phyloP scores from a whole-genome alignment of 257 asterid genomes.

The Solanum medicagineum region DNA sequence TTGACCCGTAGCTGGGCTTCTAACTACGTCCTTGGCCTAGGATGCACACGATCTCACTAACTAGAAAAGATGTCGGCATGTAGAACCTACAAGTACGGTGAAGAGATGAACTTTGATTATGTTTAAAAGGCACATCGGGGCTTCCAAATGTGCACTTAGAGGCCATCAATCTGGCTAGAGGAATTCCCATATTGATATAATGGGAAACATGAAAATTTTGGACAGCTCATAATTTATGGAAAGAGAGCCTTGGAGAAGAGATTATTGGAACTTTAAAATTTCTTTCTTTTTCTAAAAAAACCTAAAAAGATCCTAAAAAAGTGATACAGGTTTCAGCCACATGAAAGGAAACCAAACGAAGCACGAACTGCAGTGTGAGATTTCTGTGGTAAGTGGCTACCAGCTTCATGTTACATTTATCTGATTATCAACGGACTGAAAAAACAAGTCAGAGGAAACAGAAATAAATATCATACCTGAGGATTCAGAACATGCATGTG shows the following conservation, averaged over 20 bases:
- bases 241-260: not conserved
- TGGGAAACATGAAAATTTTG: not conserved
- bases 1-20: not conserved
- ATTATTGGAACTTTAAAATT: not conserved
- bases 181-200: not conserved
- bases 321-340: not conserved
- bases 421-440: not conserved
- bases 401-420: not conserved
- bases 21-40: not conserved
- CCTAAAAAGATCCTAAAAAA: not conserved
- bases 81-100: not conserved
- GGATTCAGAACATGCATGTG: slow-evolving; percentile 72
- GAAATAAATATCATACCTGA: slow-evolving; percentile 45
- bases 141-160: not conserved
- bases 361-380: not conserved
- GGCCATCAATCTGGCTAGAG: not conserved
- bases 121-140: not conserved
- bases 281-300: not conserved
- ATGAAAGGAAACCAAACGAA: not conserved
- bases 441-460: not conserved
- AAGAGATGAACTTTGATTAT: not conserved
- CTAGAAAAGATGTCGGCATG: not conserved
- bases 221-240: not conserved
- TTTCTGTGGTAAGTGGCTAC: not conserved
- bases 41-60: not conserved